Evolutionary conservation across 371 early-diverging fungal species (phyloP), one percentile per base, ranked within the genome.

Genomic region (Nematocida sp.): DNA sequence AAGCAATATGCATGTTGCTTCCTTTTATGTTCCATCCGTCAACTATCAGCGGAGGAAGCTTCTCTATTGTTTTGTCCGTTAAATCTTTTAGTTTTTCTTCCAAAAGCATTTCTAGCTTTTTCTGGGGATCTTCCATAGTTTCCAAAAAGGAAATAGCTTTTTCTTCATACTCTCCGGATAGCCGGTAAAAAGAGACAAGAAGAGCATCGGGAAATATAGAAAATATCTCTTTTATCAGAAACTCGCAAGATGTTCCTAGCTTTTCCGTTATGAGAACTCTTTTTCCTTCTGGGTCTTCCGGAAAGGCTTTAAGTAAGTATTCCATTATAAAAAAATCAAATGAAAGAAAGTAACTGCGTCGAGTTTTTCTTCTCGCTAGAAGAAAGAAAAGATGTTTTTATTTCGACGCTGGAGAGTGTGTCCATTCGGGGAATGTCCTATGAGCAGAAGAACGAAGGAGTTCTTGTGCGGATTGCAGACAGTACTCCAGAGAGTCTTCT

Each of bases 271-370:
- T 55, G 9, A 68, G 47, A 47, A 68, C 30, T 3, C 32, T 38
- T 61, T 59, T 36, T 26, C 61, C 59, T 13, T 25, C 13, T 26
- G 32, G 40, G 13, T 68, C 47, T 51, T 42, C 38, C 18, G 26
- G 26, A 18, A 36, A 33, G 32, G 36, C 42, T 60, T 55, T 59
- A 33, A 68, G 48, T 18, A 68, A 3, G 32, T 68, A 57, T 13
- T 68, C 60, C 69, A 68, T 57, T 35, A 32, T 59, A 32, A 68
- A 57, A 57, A 55, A 66, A 64, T 56, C 48, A 47, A 50, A 66
- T 66, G 66, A 36, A 54, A 47, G 33, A 54, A 54, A 30, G 54
- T 20, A 11, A 13, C 28, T 16, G 28, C 33, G 25, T 54, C 11
- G 54, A 54, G 20, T 9, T 30, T 28, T 9, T 30, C 20, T 33